Evolutionary conservation across 1,139 yeast genomes (phyloP).

Genomic region (Blastobotrys serpentis): DNA sequence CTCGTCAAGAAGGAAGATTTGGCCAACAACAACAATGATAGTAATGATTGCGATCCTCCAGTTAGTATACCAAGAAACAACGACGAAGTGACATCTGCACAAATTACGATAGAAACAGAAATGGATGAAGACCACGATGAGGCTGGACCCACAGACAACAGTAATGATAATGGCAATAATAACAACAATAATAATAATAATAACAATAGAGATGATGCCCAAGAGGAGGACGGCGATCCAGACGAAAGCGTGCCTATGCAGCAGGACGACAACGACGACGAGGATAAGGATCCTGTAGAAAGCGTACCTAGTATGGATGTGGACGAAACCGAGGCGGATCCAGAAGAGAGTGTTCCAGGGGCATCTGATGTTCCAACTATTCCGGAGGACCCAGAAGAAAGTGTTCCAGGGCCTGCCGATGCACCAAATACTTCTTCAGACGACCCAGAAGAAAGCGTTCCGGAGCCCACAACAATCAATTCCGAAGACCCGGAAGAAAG

Average conservation of each 20-base stretch:
- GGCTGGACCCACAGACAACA: too few species aligned
- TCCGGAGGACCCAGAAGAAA: conserved; percentile 13
- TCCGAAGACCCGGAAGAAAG: conserved; percentile 13
- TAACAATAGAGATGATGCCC: not conserved
- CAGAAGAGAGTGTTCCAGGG: conserved; percentile 8
- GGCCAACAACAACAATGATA: not conserved
- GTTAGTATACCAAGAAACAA: conserved; percentile 18
- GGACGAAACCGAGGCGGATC: too few species aligned
- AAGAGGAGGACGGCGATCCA: conserved; percentile 10
- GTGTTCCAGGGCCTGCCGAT: conserved; percentile 15
- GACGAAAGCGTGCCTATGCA: conserved; percentile 13
- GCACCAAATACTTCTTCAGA: not conserved
- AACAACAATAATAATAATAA: not conserved
- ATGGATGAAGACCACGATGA: not conserved
- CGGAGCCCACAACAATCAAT: not conserved
- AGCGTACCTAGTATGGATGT: too few species aligned
- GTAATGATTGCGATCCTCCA: conserved; percentile 20
- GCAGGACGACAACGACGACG: not conserved
- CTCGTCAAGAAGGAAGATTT: conserved; percentile 9
- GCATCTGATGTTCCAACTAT: not conserved
- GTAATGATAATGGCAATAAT: not conserved
- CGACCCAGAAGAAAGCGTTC: conserved; percentile 11
- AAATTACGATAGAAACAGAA: conserved; percentile 19
- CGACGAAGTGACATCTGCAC: conserved; percentile 9
- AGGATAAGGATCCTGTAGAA: too few species aligned